phyloP scores from a whole-genome alignment of 108 stramenopile genomes.

The Chaetoceros tenuissimus region DNA sequence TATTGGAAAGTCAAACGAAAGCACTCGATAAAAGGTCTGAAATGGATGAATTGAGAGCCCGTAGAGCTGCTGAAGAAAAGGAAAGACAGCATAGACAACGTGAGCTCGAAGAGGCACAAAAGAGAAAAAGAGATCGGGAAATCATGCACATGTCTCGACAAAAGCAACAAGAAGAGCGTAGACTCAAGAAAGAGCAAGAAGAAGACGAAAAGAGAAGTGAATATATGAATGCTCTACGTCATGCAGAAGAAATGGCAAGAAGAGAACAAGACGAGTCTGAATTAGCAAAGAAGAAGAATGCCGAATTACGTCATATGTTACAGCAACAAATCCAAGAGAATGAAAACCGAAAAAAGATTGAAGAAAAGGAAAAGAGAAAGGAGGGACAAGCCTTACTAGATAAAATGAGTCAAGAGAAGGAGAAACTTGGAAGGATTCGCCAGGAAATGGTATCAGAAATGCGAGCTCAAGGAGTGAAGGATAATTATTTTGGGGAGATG shows the following conservation, averaged over 20 bases:
- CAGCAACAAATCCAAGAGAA: slow-evolving; percentile 59
- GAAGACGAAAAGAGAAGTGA: slow-evolving; percentile 40
- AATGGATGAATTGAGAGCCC: slow-evolving; percentile 69
- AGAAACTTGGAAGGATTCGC: slow-evolving; percentile 35
- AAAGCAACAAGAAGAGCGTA: slow-evolving; percentile 45
- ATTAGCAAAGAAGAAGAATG: slow-evolving; percentile 19
- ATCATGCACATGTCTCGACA: slow-evolving; percentile 20
- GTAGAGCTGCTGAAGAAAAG: slow-evolving; percentile 60
- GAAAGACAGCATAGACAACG: slow-evolving; percentile 39
- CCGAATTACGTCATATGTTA: slow-evolving; percentile 25
- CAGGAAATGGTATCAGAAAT: slow-evolving; percentile 46
- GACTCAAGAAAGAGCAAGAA: slow-evolving; percentile 17
- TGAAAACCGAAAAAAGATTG: slow-evolving; percentile 21
- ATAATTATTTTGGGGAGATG: slow-evolving; percentile 51
- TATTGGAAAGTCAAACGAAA: slow-evolving; percentile 59
- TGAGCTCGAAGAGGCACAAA: slow-evolving; percentile 45
- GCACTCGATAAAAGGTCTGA: slow-evolving; percentile 70
- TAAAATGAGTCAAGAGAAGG: slow-evolving; percentile 33
- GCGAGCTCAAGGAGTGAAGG: slow-evolving; percentile 37
- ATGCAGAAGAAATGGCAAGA: slow-evolving; percentile 37
- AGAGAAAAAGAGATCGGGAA: slow-evolving; percentile 29
- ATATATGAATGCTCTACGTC: slow-evolving; percentile 23
- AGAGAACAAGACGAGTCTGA: slow-evolving; percentile 35
- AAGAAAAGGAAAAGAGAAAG: slow-evolving; percentile 33
- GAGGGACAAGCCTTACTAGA: slow-evolving; percentile 34